Evolutionary conservation across 2,329 filamentous ascomycete genomes (phyloP).

Genomic region (Claviceps purpurea): DNA sequence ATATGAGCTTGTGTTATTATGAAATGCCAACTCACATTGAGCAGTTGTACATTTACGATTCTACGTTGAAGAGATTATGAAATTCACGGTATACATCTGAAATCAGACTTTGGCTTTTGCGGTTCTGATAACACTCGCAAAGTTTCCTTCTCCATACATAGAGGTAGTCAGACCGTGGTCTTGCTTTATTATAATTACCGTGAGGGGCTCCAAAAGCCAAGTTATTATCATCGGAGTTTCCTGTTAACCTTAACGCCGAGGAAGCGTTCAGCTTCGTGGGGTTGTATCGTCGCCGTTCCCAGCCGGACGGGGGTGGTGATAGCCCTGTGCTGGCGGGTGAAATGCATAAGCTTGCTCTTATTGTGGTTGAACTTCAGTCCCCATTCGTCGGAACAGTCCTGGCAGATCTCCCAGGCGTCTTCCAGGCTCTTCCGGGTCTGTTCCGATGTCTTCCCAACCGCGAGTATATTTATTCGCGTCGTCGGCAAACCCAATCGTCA

Average conservation of each 20-base stretch:
- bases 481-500: too few relatives aligned
- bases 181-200: too few relatives aligned
- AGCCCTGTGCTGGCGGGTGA: background rate
- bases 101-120: conserved; percentile 3
- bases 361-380: background rate
- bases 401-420: too few relatives aligned
- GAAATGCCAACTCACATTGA: background rate
- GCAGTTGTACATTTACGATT: background rate
- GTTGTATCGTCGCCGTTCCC: background rate
- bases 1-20: background rate
- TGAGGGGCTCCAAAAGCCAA: too few relatives aligned
- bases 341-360: background rate
- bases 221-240: too few relatives aligned
- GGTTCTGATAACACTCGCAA: background rate
- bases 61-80: background rate
- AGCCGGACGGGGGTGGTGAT: background rate
- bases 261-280: background rate
- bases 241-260: too few relatives aligned
- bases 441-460: too few relatives aligned
- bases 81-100: conserved; percentile 4
- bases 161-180: too few relatives aligned
- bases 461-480: too few relatives aligned
- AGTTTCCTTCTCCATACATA: too few relatives aligned
- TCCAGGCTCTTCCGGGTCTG: too few relatives aligned
- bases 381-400: background rate